Evolutionary conservation across 345 rosid species (phyloP).

Genomic region (Salix viminalis): DNA sequence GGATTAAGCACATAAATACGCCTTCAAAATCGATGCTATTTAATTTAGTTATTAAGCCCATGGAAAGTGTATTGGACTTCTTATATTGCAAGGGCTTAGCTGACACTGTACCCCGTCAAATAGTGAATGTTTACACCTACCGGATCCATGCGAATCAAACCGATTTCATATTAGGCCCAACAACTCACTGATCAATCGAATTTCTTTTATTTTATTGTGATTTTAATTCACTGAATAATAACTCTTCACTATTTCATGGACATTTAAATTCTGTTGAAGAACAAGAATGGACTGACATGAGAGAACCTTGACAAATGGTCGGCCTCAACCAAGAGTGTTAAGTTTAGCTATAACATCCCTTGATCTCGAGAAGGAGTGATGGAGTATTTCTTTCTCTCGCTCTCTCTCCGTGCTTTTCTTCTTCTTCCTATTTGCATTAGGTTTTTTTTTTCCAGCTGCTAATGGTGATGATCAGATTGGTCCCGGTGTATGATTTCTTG

Average conservation of each 20-base stretch:
- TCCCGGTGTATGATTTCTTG: neutral
- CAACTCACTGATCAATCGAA: neutral
- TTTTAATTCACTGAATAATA: neutral
- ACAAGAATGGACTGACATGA: neutral
- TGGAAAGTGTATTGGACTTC: neutral
- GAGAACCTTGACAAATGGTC: neutral
- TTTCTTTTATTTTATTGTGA: neutral
- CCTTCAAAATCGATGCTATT: no score
- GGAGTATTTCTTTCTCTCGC: neutral
- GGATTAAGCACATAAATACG: no score
- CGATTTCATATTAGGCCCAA: neutral
- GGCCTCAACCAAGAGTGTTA: neutral
- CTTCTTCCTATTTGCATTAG: neutral
- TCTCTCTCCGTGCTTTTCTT: neutral
- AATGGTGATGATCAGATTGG: conserved; percentile 16
- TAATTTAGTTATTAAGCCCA: neutral
- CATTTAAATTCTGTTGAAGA: neutral
- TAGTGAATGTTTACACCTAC: neutral
- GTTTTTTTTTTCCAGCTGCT: neutral
- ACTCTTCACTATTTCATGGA: neutral
- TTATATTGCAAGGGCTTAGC: neutral
- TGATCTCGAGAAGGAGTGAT: no score
- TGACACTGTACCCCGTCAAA: neutral
- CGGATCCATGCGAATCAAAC: neutral
- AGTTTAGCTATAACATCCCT: neutral